These are phyloP conservation scores for Fraxinus sp. DNA, from an alignment of 305 asterid species.

Conservation along the genomic window DNA sequence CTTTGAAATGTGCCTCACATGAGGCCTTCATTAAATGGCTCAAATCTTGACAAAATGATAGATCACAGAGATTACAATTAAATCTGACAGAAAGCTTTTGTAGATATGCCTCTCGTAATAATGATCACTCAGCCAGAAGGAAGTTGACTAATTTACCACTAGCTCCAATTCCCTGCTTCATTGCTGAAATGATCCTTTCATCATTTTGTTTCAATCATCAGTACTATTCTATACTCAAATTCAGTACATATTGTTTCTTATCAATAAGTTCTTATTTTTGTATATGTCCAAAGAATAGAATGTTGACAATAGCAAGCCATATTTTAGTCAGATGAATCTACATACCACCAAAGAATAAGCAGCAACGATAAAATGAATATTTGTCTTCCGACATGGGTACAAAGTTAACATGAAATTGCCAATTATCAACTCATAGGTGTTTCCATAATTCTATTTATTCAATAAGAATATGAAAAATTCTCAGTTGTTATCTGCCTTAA, in stretches of 20 bases:
- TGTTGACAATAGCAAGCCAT: conserved; percentile 11
- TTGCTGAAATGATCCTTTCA: not conserved
- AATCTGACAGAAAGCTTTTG: not conserved
- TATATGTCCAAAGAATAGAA: conserved; percentile 12
- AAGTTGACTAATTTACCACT: not conserved
- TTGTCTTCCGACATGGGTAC: too few species aligned
- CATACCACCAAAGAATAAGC: conserved; percentile 92
- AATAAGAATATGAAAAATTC: too few species aligned
- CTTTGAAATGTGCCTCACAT: too few species aligned
- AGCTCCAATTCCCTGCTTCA: not conserved
- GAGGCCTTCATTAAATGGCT: not conserved
- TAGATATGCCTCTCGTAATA: not conserved
- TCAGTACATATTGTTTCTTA: not conserved
- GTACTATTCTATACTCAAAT: not conserved
- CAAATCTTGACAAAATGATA: not conserved
- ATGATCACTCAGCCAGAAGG: not conserved
- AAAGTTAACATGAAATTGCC: too few species aligned
- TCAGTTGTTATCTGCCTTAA: too few species aligned
- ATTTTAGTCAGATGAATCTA: conserved; percentile 23
- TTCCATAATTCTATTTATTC: too few species aligned
- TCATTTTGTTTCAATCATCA: not conserved
- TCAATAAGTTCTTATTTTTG: not conserved
- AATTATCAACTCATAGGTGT: too few species aligned
- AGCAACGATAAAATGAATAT: too few species aligned
- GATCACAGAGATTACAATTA: not conserved